Conservation (phyloP, 176 grass and related monocot genomes). For the Miscanthus lutarioriparius region DNA sequence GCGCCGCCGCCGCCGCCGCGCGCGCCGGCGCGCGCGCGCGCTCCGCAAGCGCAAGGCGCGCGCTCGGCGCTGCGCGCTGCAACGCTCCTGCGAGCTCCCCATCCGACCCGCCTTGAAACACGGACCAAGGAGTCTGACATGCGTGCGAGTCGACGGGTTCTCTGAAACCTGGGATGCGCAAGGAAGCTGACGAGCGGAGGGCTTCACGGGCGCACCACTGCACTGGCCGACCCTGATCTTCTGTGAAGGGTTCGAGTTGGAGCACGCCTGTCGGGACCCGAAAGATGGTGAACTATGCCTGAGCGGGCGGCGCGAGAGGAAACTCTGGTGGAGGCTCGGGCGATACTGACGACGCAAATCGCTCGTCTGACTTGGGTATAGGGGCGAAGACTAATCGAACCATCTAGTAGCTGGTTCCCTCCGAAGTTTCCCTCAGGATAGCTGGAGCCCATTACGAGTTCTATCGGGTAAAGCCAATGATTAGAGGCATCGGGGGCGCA, state of each 20-base stretch:
- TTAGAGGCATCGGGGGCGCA: conserved; percentile 71
- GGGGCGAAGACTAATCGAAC: conserved; percentile 52
- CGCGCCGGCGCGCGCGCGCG: too few relatives aligned
- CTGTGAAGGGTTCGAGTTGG: conserved; percentile 71
- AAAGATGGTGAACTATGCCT: conserved; percentile 66
- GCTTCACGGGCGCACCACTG: background rate
- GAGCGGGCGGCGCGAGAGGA: conserved; percentile 66
- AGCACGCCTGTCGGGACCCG: conserved; percentile 61
- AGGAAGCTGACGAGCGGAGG: background rate
- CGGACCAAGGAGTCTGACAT: conserved; percentile 83
- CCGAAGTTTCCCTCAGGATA: conserved; percentile 56
- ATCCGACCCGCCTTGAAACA: conserved; percentile 81
- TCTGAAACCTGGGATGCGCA: background rate
- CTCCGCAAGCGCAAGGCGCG: background rate
- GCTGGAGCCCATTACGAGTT: conserved; percentile 58
- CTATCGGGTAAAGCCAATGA: conserved; percentile 54
- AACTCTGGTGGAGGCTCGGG: conserved; percentile 67
- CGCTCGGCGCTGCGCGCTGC: background rate
- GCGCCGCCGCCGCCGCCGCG: too few relatives aligned
- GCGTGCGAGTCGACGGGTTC: conserved; percentile 11
- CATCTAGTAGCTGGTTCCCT: conserved; percentile 58
- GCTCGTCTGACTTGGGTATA: conserved; percentile 40
- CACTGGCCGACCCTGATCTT: conserved; percentile 62
- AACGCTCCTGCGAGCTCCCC: conserved; percentile 10
- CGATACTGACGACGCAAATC: conserved; percentile 50